Base-by-base conservation (phyloP, 148 eudicot species). In the Arctostaphylos glauca region DNA sequence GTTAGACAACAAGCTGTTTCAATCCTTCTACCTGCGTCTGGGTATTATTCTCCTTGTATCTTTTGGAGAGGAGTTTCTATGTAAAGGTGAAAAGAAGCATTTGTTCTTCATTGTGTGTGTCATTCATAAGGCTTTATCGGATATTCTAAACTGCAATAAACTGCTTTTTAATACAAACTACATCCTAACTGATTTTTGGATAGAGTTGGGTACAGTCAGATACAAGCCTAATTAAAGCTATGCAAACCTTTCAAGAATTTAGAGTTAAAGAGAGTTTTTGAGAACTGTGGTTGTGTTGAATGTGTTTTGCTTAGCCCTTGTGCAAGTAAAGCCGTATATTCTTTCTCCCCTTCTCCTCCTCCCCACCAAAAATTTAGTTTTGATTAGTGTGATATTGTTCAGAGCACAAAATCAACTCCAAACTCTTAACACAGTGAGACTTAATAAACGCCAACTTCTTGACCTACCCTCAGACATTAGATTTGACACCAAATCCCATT, bases 271-370 rank as follows among this genome's bases (percentile, higher is more conserved):
- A 31, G 50, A 44, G 23, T 8, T 47, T 21, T 74, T 3, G 54
- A 47, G 53, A 73, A 46, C 49, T 19, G 25, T 19, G 76, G 19
- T 73, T 73, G 52, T 18, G 48, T n/a, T 48, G 12, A 46, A 7
- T n/a, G 53, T 47, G 77, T n/a, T 74, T 74, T 43, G 49, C 77
- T 47, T 47, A n/a, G 25, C 77, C 54, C 77, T 47, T 18, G 49
- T 1, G 6, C 8, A 3, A 47, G 76, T 73, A 19, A 16, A 46
- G 25, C 50, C 54, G 21, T 47, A 23, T 72, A 16, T 6, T 46
- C 52, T 46, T 9, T 64, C 76, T 70, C 19, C 43, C 8, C 48
- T 41, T 31, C 74, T 68, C 15, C 21, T 59, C 12, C 50, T 73
- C 76, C 19, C 53, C 76, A 73, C 12, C 1, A 72, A n/a, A 44